Evolutionary conservation across 2,329 filamentous ascomycete genomes (phyloP), one percentile per base, ranked within the genome.

Genomic region (Ascochyta koolunga): DNA sequence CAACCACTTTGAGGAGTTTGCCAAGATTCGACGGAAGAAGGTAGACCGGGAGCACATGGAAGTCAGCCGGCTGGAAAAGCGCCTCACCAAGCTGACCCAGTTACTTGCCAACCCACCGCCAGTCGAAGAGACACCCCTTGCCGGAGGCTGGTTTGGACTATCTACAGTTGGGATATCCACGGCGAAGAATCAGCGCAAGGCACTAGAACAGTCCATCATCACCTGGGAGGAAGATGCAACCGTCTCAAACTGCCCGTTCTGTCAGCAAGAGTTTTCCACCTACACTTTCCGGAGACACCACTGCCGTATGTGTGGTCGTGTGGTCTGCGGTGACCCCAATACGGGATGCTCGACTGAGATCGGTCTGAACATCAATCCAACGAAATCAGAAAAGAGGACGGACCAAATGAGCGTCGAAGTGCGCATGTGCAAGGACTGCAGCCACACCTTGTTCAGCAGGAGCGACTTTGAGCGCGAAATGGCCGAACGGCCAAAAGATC

Each of bases 241-340:
- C 27, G 92, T 99, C 5, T 59, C 81, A 2, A 87, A 87, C 60
- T 99, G 95, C 70, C 95, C 95, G 0, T 96, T 96, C 69, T 99
- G 95, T 67, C 90, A 96, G 69, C 95, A 99, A 67, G 91, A 96
- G 51, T 99, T 99, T 74, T 89, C 91, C 0, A 89, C 88, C 13
- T 98, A 96, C 83, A 90, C 91, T 1, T 96, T 98, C 68, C 86
- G 95, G 66, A 82, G 95, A 62, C 95, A 98, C 73, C 95, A 99
- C 75, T 99, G 95, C 75, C 86, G 95, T 49, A 88, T 96, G 75
- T 99, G 95, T 67, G 95, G 95, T 3, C 86, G 89, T 37, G 92
- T 99, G 0, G 91, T 99, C 0, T 99, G 95, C 70, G 91, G 91
- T 11, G 95, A 99, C 74, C 85, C 85, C 0, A 83, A 85, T 52